phyloP scores from a whole-genome alignment of 129 eudicot species.

The Tagetes patula region DNA sequence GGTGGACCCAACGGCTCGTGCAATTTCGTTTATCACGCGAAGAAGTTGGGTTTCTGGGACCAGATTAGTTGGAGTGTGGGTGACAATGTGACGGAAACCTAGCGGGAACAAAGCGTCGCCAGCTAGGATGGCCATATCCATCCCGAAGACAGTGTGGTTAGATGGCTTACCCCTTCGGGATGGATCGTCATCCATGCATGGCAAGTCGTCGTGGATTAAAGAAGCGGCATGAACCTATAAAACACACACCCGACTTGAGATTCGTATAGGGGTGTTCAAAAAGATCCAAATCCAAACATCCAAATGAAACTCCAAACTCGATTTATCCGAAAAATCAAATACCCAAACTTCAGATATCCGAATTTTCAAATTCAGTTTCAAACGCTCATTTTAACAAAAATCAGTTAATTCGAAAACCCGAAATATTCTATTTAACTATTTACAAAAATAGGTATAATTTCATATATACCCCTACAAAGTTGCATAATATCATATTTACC shows the following conservation, averaged over 20 bases:
- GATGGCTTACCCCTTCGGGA: slow-evolving; percentile 91
- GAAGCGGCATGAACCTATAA: slow-evolving; percentile 91
- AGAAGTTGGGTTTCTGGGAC: slow-evolving; percentile 76
- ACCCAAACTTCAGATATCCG: too few relatives aligned
- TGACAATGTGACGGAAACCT: slow-evolving; percentile 90
- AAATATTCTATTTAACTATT: too few relatives aligned
- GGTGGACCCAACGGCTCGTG: slow-evolving; percentile 90
- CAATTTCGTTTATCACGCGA: slow-evolving; percentile 81
- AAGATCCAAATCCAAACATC: too few relatives aligned
- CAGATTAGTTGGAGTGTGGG: slow-evolving; percentile 72
- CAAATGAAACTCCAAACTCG: too few relatives aligned
- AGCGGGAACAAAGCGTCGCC: slow-evolving; percentile 96
- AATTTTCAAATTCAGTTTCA: too few relatives aligned
- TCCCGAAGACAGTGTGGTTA: slow-evolving; percentile 83
- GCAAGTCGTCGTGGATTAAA: slow-evolving; percentile 85
- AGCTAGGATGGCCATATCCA: slow-evolving; percentile 93
- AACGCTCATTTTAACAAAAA: too few relatives aligned
- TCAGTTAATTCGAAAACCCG: too few relatives aligned
- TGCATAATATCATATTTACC: too few relatives aligned
- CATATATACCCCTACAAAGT: too few relatives aligned
- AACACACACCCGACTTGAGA: not conserved
- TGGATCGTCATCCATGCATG: slow-evolving; percentile 95
- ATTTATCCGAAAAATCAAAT: too few relatives aligned
- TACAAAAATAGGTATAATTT: too few relatives aligned
- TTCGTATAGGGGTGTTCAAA: not conserved